Evolutionary conservation across 1,284 basidiomycete species (phyloP).

Genomic region (Cryptococcus sp.): DNA sequence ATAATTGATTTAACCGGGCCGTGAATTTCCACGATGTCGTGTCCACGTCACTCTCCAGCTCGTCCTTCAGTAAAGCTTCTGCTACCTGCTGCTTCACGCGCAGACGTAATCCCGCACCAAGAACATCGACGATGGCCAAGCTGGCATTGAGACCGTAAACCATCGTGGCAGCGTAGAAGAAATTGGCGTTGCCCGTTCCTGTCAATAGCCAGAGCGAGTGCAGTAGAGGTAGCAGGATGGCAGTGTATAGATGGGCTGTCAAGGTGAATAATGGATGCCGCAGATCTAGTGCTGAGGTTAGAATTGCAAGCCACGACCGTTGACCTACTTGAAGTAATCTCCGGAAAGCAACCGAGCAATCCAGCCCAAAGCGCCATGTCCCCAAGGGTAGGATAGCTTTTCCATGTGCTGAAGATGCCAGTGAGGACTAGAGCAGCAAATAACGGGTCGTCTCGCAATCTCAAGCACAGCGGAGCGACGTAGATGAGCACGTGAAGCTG

Average conservation of each 20-base stretch:
- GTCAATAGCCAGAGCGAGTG: slow-evolving; percentile 88
- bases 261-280: slow-evolving; percentile 83
- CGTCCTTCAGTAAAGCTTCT: background rate
- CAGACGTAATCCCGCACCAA: slow-evolving; percentile 69
- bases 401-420: slow-evolving; percentile 81
- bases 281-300: slow-evolving; percentile 63
- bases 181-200: slow-evolving; percentile 96
- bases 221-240: slow-evolving; percentile 85
- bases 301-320: background rate
- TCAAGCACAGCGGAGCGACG: slow-evolving; percentile 78
- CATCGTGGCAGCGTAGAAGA: slow-evolving; percentile 93
- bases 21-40: background rate
- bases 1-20: slow-evolving; percentile 8
- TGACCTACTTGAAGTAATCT: slow-evolving; percentile 74
- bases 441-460: slow-evolving; percentile 86
- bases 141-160: slow-evolving; percentile 89
- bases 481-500: slow-evolving; percentile 86
- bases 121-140: slow-evolving; percentile 74
- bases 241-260: slow-evolving; percentile 80
- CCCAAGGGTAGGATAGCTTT: slow-evolving; percentile 86
- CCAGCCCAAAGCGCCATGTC: slow-evolving; percentile 85
- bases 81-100: slow-evolving; percentile 17
- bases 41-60: slow-evolving; percentile 2
- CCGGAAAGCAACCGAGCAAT: slow-evolving; percentile 78
- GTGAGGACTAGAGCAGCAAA: slow-evolving; percentile 75